Evolutionary conservation across 2,329 filamentous ascomycete genomes (phyloP).

Genomic region (Paraconiothyrium brasiliense): DNA sequence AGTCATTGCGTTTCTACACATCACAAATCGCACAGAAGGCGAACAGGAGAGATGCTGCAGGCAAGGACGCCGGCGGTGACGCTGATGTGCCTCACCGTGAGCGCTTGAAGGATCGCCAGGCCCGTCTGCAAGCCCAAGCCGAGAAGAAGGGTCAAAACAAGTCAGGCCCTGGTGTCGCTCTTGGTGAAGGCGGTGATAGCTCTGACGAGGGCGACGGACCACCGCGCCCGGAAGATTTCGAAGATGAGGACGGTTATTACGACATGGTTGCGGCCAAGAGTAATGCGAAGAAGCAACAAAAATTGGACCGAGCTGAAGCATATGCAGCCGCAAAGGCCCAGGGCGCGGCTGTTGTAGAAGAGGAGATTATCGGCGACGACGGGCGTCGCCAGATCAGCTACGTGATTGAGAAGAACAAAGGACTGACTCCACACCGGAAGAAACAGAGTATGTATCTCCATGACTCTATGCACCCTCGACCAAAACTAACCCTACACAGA

Average conservation of each 20-base stretch:
- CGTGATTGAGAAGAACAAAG: constrained; percentile 94
- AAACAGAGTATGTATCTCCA: constrained; percentile 71
- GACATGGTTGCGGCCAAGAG: constrained; percentile 79
- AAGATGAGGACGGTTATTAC: constrained; percentile 80
- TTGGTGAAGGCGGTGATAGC: constrained; percentile 73
- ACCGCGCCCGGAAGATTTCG: constrained; percentile 58
- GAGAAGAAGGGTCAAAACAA: constrained; percentile 78
- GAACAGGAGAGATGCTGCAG: constrained; percentile 80
- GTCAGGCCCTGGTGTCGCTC: constrained; percentile 67
- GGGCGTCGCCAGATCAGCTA: constrained; percentile 78
- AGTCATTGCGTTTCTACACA: constrained; percentile 95
- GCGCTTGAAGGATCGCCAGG: constrained; percentile 84
- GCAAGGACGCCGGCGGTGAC: constrained; percentile 79
- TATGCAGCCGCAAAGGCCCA: constrained; percentile 64
- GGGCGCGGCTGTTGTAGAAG: constrained; percentile 70
- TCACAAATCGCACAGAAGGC: constrained; percentile 96
- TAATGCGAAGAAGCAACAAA: constrained; percentile 75
- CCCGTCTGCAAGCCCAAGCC: constrained; percentile 86
- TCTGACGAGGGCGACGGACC: constrained; percentile 70
- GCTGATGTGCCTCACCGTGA: constrained; percentile 88
- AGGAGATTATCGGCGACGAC: constrained; percentile 77
- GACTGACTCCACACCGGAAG: constrained; percentile 84
- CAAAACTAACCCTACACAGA: constrained; percentile 42
- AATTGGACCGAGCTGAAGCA: constrained; percentile 72
- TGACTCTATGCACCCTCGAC: neutral